phyloP scores from a whole-genome alignment of 495 filamentous ascomycete genomes.

The Penicillium odoratum region DNA sequence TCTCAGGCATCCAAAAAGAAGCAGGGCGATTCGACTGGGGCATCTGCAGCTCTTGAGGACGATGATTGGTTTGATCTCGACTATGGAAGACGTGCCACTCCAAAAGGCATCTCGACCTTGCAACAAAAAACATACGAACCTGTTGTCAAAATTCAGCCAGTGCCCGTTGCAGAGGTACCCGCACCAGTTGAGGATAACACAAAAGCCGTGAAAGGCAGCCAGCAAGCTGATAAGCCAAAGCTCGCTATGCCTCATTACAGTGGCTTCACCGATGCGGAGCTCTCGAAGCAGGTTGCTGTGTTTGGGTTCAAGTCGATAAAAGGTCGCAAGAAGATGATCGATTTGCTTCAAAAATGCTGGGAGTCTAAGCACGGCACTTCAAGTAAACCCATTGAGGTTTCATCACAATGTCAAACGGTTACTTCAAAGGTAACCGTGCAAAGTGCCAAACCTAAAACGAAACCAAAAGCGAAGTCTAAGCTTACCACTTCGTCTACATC shows the following conservation, averaged over 20 bases:
- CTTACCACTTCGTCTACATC: not conserved
- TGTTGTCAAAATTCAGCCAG: not conserved
- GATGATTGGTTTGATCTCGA: conserved; percentile 39
- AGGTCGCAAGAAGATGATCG: conserved; percentile 68
- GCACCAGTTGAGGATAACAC: not conserved
- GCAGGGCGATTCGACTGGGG: not conserved
- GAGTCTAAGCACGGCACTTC: conserved; percentile 40
- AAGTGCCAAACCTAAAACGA: conserved; percentile 8
- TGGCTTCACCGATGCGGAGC: conserved; percentile 61
- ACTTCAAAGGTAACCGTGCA: not conserved
- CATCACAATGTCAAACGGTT: not conserved
- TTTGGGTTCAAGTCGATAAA: conserved; percentile 79
- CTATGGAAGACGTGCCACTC: conserved; percentile 25
- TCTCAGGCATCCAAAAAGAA: conserved; percentile 4
- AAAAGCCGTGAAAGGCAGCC: not conserved
- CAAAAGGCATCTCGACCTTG: conserved; percentile 2
- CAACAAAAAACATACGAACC: not conserved
- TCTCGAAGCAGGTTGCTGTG: conserved; percentile 59
- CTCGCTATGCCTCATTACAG: conserved; percentile 60
- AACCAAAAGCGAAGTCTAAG: conserved; percentile 16
- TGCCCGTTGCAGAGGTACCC: not conserved
- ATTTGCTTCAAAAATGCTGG: conserved; percentile 74
- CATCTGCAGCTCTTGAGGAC: conserved; percentile 2
- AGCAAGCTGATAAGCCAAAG: conserved; percentile 8
- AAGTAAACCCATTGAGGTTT: not conserved